These are phyloP conservation scores for Penicillium antarcticum DNA, from an alignment of 495 filamentous ascomycete species.

Conservation along the genomic window DNA sequence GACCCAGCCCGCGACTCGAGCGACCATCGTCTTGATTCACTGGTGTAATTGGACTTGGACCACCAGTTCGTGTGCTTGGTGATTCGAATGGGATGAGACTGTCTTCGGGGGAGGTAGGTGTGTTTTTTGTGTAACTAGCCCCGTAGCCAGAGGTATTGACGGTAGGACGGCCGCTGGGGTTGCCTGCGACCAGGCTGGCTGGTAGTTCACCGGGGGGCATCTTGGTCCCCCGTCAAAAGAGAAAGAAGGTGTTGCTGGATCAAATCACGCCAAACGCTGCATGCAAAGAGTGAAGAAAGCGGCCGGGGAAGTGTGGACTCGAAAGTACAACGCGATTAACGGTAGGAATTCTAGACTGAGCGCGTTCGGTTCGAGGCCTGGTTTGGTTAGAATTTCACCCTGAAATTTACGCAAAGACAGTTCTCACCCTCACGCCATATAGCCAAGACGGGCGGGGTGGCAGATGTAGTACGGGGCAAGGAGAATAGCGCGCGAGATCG, in stretches of 20 bases:
- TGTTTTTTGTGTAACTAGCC: slow-evolving; percentile 35
- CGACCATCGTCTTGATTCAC: slow-evolving; percentile 32
- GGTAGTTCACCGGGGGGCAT: slow-evolving; percentile 48
- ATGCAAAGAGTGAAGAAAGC: slow-evolving; percentile 16
- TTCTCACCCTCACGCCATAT: slow-evolving; percentile 26
- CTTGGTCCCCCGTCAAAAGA: slow-evolving; percentile 29
- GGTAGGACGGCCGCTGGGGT: slow-evolving; percentile 39
- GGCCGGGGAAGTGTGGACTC: not conserved
- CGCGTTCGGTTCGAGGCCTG: slow-evolving; percentile 4
- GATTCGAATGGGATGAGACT: slow-evolving; percentile 43
- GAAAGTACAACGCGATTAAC: not conserved
- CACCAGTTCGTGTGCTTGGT: slow-evolving; percentile 32
- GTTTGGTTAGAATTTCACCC: slow-evolving; percentile 6
- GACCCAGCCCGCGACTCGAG: slow-evolving; percentile 30
- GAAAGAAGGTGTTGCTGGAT: slow-evolving; percentile 3
- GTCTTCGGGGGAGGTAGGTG: slow-evolving; percentile 46
- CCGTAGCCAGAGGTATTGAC: slow-evolving; percentile 42
- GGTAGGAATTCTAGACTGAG: not conserved
- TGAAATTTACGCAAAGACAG: not conserved
- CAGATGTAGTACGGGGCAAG: not conserved
- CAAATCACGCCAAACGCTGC: slow-evolving; percentile 14
- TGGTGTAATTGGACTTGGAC: slow-evolving; percentile 23
- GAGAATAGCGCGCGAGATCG: slow-evolving; percentile 4
- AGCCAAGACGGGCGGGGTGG: slow-evolving; percentile 9
- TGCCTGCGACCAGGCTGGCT: slow-evolving; percentile 48